Percentiles rank a stretch among this genome's conserved stretches.
Conservation (phyloP, 352 stramenopile genomes). For the Phytophthora crassamura region DNA sequence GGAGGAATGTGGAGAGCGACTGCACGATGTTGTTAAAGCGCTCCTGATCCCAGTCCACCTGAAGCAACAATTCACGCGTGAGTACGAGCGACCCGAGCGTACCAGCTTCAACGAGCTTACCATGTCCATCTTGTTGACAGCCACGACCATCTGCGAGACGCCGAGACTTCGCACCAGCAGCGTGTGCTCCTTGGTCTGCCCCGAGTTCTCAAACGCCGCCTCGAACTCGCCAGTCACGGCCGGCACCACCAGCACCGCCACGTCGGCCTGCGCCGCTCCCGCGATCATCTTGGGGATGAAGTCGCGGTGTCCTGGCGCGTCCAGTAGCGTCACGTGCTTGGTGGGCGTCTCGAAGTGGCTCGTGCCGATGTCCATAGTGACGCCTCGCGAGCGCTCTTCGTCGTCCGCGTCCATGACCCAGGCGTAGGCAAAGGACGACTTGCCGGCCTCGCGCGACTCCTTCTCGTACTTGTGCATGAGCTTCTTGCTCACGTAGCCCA, state of each 20-base stretch:
- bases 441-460: slow-evolving; percentile 90
- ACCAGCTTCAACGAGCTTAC: slow-evolving; percentile 34
- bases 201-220: slow-evolving; percentile 93
- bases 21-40: slow-evolving; percentile 84
- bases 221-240: slow-evolving; percentile 96
- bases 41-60: slow-evolving; percentile 73
- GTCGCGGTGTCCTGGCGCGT: slow-evolving; percentile 97
- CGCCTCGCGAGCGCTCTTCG: slow-evolving; percentile 92
- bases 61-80: slow-evolving; percentile 3
- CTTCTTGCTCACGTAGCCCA: slow-evolving; percentile 89
- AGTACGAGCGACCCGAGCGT: slow-evolving; percentile 4
- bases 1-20: slow-evolving; percentile 79
- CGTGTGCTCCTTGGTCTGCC: slow-evolving; percentile 98
- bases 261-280: slow-evolving; percentile 92
- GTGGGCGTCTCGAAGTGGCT: slow-evolving; percentile 91
- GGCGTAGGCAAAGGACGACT: slow-evolving; percentile 96
- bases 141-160: slow-evolving; percentile 96
- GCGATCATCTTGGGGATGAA: slow-evolving; percentile 99
- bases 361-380: slow-evolving; percentile 98
- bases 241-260: slow-evolving; percentile 95
- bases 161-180: slow-evolving; percentile 94
- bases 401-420: slow-evolving; percentile 95
- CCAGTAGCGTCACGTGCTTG: slow-evolving; percentile 95
- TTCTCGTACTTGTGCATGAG: slow-evolving; percentile 94
- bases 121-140: slow-evolving; percentile 98